Evolutionary conservation across 2,329 filamentous ascomycete species (phyloP), one percentile per base, ranked within the genome.

Genomic region (Thielaviopsis populi): DNA sequence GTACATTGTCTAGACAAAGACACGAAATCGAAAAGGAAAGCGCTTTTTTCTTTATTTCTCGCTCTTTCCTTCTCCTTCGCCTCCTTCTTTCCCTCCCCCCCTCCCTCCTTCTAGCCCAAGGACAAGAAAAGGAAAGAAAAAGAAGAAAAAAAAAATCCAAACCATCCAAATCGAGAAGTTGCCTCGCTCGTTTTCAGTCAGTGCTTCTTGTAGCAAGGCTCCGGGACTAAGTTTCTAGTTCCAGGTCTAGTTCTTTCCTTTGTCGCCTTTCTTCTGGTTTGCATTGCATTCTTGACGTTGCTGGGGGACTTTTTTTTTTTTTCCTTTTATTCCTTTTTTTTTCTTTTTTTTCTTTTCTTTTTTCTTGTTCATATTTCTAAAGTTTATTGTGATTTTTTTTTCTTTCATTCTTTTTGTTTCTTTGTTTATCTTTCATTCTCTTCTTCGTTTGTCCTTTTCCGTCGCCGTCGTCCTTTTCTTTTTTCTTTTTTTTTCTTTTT

Each of bases 131-230:
- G 24, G 22, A 61, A 27, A 43, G 13, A 43, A 60, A 41, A 43
- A 24, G 10, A 33, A 58, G 22, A 54, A 30, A 59, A 10, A 59
- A 22, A 61, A 46, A 43, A 50, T 61, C 42, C 22, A 41, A 24
- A n/a, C 17, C 19, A 19, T 13, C 43, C 24, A 22, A 61, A 54
- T 22, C 19, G n/a, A 30, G 59, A 42, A 53, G 30, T 54, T 54
- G 61, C 61, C 46, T 56, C 37, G 33, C 61, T 30, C 61, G 61
- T 62, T 53, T 54, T 54, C 43, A 53, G 43, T 62, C 61, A 62
- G 24, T 41, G 24, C 42, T 42, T 60, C 58, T 37, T 42, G 24
- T 37, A 60, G 42, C 42, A 41, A 60, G 11, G 37, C 40, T 60
- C 22, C 33, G 58, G 17, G 3, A 50, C 46, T 24, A 46, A 58